A percentile compares a stretch with the other conserved stretches of the same genome.
Conservation (phyloP, 2,329 filamentous ascomycete genomes). For the Aureobasidium sp. region DNA sequence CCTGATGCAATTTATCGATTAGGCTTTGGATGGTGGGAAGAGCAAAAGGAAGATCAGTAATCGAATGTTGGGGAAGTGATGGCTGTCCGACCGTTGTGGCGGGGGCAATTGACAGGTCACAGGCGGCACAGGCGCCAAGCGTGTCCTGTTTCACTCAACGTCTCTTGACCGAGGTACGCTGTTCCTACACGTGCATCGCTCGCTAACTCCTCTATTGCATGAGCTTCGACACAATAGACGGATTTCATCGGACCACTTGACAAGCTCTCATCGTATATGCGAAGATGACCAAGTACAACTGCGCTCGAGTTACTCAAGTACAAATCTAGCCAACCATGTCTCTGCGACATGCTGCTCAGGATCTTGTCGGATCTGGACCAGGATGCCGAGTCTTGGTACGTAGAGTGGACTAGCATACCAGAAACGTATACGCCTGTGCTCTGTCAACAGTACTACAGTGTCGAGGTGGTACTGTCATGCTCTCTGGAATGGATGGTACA, state of each 20-base stretch:
- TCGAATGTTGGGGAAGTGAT: constrained; percentile 2
- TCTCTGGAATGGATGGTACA: neutral
- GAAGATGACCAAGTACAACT: neutral
- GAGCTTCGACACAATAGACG: neutral
- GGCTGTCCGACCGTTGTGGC: constrained; percentile 1
- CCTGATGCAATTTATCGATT: neutral
- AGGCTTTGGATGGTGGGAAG: neutral
- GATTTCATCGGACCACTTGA: neutral
- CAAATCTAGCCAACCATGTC: neutral
- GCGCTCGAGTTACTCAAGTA: neutral
- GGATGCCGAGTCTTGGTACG: neutral
- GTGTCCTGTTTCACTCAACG: neutral
- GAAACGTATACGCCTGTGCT: neutral
- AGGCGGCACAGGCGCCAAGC: constrained; percentile 1
- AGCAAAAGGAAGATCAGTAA: constrained; percentile 7
- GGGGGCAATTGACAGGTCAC: neutral
- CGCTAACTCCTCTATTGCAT: neutral
- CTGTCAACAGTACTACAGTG: neutral
- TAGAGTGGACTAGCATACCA: neutral
- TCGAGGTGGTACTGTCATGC: neutral
- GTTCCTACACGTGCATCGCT: neutral
- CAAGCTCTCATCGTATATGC: neutral
- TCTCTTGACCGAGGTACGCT: neutral
- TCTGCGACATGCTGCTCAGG: neutral
- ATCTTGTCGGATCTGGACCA: neutral